phyloP scores from a whole-genome alignment of 1,139 yeast genomes.

The Geotrichum australiense region DNA sequence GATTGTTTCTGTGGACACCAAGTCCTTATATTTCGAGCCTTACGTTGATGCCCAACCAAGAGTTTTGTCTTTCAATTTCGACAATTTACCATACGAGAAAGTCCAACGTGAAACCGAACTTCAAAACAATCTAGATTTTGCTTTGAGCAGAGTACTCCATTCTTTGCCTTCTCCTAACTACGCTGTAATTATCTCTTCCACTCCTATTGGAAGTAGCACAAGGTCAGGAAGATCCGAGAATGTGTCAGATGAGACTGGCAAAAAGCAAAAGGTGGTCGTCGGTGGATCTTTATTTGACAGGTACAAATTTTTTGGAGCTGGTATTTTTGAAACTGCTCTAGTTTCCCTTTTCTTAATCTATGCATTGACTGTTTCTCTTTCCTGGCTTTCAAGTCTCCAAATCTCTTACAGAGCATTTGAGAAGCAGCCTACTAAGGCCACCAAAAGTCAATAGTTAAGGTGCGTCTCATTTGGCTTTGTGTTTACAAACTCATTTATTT shows the following conservation, averaged over 20 bases:
- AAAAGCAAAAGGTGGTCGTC: constrained; percentile 10
- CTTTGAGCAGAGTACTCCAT: constrained; percentile 27
- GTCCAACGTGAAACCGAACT: constrained; percentile 21
- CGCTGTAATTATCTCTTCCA: constrained; percentile 31
- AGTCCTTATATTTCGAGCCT: constrained; percentile 24
- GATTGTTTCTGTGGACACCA: constrained; percentile 25
- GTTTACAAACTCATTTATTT: too few relatives aligned
- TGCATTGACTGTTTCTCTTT: constrained; percentile 48
- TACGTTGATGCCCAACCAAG: constrained; percentile 31
- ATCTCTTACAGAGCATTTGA: constrained; percentile 70
- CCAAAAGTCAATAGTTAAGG: constrained; percentile 18
- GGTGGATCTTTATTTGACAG: constrained; percentile 37
- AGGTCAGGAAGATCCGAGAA: constrained; percentile 5
- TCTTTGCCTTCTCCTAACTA: constrained; percentile 32
- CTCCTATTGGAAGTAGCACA: constrained; percentile 19
- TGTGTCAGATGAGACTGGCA: constrained; percentile 6
- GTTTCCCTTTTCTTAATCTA: constrained; percentile 49
- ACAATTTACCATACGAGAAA: constrained; percentile 19
- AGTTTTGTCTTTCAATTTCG: constrained; percentile 29
- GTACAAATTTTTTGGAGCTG: constrained; percentile 51
- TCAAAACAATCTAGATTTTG: constrained; percentile 26
- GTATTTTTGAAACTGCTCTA: constrained; percentile 60
- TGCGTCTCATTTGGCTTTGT: too few relatives aligned
- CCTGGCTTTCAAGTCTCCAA: constrained; percentile 56
- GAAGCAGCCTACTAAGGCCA: constrained; percentile 25